Percentiles rank a stretch among this genome's conserved stretches.
phyloP scores from a whole-genome alignment of 768 basidiomycete genomes.

The Gelatoporia subvermispora region DNA sequence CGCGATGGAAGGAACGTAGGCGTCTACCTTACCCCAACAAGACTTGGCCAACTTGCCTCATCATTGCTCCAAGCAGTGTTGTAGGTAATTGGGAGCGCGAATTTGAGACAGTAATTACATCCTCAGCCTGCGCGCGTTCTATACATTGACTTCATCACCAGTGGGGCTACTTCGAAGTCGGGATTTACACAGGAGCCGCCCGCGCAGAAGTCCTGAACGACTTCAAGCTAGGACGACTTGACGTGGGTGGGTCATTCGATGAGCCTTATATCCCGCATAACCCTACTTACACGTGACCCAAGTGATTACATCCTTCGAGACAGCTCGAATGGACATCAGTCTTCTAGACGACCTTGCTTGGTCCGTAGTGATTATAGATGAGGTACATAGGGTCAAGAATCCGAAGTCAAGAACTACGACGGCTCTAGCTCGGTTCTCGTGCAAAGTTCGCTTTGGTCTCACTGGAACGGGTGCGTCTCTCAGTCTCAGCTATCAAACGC shows the following conservation, averaged over 20 bases:
- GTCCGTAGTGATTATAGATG: slow-evolving; percentile 79
- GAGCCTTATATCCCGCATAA: not conserved
- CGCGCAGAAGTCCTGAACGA: slow-evolving; percentile 56
- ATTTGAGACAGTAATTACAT: slow-evolving; percentile 60
- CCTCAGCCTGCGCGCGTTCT: not conserved
- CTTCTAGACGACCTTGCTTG: slow-evolving; percentile 62
- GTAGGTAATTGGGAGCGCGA: slow-evolving; percentile 89
- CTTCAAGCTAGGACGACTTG: slow-evolving; percentile 79
- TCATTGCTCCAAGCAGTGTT: slow-evolving; percentile 83
- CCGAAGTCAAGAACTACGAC: slow-evolving; percentile 54
- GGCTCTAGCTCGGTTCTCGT: slow-evolving; percentile 70
- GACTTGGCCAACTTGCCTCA: slow-evolving; percentile 83
- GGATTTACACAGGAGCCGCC: slow-evolving; percentile 55
- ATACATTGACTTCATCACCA: slow-evolving; percentile 23
- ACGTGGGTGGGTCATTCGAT: slow-evolving; percentile 57
- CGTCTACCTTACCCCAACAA: slow-evolving; percentile 61
- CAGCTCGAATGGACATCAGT: slow-evolving; percentile 67
- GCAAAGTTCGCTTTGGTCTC: slow-evolving; percentile 70
- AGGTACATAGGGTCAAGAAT: slow-evolving; percentile 89
- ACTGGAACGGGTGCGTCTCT: slow-evolving; percentile 60
- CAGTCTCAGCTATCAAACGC: not conserved
- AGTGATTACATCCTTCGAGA: slow-evolving; percentile 84
- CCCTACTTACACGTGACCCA: no score
- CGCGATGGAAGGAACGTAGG: slow-evolving; percentile 47
- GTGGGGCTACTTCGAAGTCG: slow-evolving; percentile 96